These are phyloP conservation scores for Nepenthes gracilis DNA, from an alignment of 148 eudicot species.

Conservation along the genomic window DNA sequence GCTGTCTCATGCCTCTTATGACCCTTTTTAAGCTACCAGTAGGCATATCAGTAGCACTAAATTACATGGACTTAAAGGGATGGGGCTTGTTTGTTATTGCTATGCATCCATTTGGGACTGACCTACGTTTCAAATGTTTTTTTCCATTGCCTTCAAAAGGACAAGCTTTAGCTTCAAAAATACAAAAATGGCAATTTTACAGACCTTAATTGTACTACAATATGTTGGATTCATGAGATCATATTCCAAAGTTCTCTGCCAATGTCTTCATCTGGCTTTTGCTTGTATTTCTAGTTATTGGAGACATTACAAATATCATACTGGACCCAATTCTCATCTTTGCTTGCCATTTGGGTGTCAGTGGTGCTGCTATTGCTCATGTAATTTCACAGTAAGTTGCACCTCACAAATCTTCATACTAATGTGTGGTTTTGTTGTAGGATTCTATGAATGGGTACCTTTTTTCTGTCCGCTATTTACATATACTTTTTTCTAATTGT, in stretches of 20 bases:
- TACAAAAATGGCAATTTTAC: too few relatives aligned
- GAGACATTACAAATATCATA: conserved; percentile 38
- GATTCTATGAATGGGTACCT: background rate
- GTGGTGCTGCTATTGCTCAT: conserved; percentile 79
- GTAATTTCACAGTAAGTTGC: conserved; percentile 67
- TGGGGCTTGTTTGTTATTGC: too few relatives aligned
- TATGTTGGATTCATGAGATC: too few relatives aligned
- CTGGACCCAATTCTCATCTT: conserved; percentile 57
- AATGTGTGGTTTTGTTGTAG: background rate
- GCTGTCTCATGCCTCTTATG: too few relatives aligned
- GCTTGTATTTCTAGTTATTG: conserved; percentile 1
- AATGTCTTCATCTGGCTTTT: background rate
- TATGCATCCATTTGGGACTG: too few relatives aligned
- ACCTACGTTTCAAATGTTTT: too few relatives aligned
- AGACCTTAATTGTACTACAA: too few relatives aligned
- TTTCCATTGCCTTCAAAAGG: too few relatives aligned
- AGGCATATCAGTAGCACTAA: too few relatives aligned
- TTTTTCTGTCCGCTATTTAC: background rate
- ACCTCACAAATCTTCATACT: background rate
- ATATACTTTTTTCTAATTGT: background rate
- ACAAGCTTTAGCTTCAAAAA: too few relatives aligned
- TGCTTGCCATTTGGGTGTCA: conserved; percentile 47
- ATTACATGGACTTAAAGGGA: too few relatives aligned
- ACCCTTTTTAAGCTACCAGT: too few relatives aligned
- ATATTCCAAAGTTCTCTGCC: background rate